Percentiles rank a stretch among this genome's conserved stretches.
Conservation (phyloP, 1,284 basidiomycete species). For the Pseudozyma sp. region DNA sequence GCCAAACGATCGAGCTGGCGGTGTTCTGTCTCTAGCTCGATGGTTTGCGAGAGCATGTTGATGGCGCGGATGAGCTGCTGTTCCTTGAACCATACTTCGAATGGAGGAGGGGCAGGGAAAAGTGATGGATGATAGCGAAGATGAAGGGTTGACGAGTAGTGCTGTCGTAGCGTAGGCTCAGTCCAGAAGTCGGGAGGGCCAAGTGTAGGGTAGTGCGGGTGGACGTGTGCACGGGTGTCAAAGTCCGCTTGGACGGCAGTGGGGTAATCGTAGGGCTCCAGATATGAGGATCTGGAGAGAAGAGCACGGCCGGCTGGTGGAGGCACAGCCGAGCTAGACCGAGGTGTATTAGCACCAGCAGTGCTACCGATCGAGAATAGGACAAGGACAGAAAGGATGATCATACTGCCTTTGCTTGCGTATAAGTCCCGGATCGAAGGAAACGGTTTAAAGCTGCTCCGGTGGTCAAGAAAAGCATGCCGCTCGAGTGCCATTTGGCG, state of each 20-base stretch:
- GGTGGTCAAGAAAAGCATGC: too few species aligned
- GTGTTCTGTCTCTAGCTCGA: background rate
- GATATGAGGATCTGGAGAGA: constrained; percentile 12
- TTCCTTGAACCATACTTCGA: constrained; percentile 35
- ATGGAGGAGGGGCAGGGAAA: constrained; percentile 16
- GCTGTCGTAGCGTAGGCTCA: constrained; percentile 5
- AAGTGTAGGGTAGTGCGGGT: background rate
- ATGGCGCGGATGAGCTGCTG: constrained; percentile 28
- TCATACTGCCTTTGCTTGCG: background rate
- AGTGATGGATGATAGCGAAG: constrained; percentile 18
- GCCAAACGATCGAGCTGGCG: background rate
- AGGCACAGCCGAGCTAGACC: background rate
- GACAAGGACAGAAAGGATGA: background rate
- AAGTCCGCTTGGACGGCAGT: background rate
- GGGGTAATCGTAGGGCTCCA: constrained; percentile 31
- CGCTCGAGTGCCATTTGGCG: too few species aligned
- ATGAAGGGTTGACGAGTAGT: constrained; percentile 10
- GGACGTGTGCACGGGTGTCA: background rate
- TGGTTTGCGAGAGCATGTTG: background rate
- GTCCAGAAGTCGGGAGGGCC: constrained; percentile 33
- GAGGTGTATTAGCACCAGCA: background rate
- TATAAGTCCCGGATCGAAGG: too few species aligned
- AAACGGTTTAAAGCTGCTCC: too few species aligned
- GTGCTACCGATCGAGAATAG: background rate
- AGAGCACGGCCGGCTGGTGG: constrained; percentile 32